Percentiles rank a stretch among this genome's conserved stretches.
Conservation (phyloP, 345 rosid genomes). For the Dovyalis caffra region DNA sequence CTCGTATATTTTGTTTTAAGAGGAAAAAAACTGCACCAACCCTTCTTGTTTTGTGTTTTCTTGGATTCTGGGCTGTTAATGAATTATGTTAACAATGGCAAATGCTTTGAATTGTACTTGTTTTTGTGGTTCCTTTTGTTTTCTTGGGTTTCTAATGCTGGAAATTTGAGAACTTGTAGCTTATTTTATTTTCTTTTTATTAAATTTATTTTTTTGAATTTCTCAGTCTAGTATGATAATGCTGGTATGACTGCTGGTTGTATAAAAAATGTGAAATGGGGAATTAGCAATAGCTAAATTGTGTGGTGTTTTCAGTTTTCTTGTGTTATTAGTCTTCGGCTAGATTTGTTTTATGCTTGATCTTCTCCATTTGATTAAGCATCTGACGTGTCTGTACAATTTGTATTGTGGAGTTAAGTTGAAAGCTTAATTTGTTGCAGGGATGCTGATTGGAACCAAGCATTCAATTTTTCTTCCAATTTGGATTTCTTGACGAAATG, state of each 20-base stretch:
- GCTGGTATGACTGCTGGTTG: neutral
- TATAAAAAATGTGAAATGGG: neutral
- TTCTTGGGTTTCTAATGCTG: neutral
- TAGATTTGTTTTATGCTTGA: neutral
- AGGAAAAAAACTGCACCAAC: neutral
- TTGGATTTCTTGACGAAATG: constrained; percentile 69
- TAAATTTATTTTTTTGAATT: neutral
- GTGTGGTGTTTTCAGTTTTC: neutral
- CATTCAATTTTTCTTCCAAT: constrained; percentile 77
- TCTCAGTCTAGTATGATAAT: neutral
- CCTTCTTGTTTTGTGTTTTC: neutral
- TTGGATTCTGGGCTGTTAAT: neutral
- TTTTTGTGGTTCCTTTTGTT: neutral
- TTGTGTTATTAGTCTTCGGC: neutral
- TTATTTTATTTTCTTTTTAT: neutral
- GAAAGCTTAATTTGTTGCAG: constrained; percentile 46
- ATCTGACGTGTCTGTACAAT: too few species aligned
- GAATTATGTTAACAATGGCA: neutral
- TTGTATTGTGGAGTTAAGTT: neutral
- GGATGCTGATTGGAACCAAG: constrained; percentile 78
- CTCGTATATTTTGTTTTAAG: neutral
- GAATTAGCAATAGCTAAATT: neutral
- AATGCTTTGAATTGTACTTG: neutral
- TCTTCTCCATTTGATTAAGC: neutral
- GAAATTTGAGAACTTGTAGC: neutral